A percentile compares a stretch with the other conserved stretches of the same genome.
phyloP scores from a whole-genome alignment of 2,329 filamentous ascomycete species.

The Ophiocordyceps sinensis region DNA sequence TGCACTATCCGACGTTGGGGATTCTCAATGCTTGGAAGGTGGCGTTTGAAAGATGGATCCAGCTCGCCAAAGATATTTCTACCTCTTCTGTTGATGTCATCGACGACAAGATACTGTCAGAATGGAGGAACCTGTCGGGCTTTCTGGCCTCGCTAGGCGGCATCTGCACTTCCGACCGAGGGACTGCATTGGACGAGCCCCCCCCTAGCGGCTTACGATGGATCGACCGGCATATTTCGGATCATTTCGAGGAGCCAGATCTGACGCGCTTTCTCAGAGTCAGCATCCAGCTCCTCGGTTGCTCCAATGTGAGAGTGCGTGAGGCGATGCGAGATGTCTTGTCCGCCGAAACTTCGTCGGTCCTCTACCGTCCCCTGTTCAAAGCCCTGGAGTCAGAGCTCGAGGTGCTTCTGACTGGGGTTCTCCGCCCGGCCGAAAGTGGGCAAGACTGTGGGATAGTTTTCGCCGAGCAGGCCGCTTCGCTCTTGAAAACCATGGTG shows the following conservation, averaged over 20 bases:
- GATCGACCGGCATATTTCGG: conserved; percentile 47
- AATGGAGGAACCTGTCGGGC: conserved; percentile 57
- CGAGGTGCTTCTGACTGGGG: conserved; percentile 45
- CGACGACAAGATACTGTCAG: conserved; percentile 40
- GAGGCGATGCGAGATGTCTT: conserved; percentile 54
- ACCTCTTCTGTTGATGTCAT: conserved; percentile 33
- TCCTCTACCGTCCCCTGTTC: conserved; percentile 48
- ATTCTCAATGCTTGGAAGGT: conserved; percentile 54
- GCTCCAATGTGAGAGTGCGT: conserved; percentile 47
- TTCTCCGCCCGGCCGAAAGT: conserved; percentile 33
- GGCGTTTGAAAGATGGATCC: conserved; percentile 50
- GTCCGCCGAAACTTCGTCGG: conserved; percentile 47
- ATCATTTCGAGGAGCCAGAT: conserved; percentile 45
- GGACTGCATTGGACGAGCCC: conserved; percentile 41
- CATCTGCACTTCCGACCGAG: conserved; percentile 47
- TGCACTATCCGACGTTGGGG: conserved; percentile 49
- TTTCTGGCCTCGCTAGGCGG: conserved; percentile 54
- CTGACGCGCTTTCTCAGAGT: conserved; percentile 45
- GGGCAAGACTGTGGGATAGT: conserved; percentile 46
- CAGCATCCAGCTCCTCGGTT: conserved; percentile 51
- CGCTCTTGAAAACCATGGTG: conserved; percentile 47
- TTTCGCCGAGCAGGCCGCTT: conserved; percentile 54
- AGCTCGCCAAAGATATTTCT: conserved; percentile 48
- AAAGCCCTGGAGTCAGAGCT: conserved; percentile 51
- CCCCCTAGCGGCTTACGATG: conserved; percentile 42